Conservation (phyloP, 1,284 basidiomycete species). For the Marasmius oreades region DNA sequence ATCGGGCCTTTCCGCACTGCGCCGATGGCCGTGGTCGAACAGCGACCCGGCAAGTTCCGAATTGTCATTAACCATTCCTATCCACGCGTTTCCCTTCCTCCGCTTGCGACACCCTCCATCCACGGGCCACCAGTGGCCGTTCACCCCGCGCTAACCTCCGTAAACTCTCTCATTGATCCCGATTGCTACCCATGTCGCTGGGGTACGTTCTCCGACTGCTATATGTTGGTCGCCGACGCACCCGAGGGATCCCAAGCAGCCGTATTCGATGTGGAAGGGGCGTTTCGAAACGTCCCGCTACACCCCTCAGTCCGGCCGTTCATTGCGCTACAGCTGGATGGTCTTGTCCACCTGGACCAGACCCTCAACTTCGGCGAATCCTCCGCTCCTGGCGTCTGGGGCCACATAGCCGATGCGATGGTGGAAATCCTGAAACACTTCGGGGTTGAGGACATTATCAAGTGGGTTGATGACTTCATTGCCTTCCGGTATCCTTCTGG, state of each 20-base stretch:
- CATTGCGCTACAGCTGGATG: slow-evolving; percentile 14
- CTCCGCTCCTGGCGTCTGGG: slow-evolving; percentile 29
- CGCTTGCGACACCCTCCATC: background rate
- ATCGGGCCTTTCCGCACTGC: slow-evolving; percentile 12
- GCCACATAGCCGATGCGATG: slow-evolving; percentile 29
- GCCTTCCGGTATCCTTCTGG: slow-evolving; percentile 19
- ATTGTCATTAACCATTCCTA: slow-evolving; percentile 13
- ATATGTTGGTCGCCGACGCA: slow-evolving; percentile 1
- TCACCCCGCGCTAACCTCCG: background rate
- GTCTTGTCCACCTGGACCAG: slow-evolving; percentile 21
- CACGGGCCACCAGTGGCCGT: background rate
- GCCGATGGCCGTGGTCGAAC: slow-evolving; percentile 10
- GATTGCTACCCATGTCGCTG: slow-evolving; percentile 6
- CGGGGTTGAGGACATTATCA: slow-evolving; percentile 23
- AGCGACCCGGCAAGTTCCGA: slow-evolving; percentile 11
- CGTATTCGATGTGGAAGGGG: slow-evolving; percentile 21
- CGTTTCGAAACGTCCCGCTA: slow-evolving; percentile 21
- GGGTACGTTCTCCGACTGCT: slow-evolving; percentile 9
- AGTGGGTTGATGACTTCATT: slow-evolving; percentile 37
- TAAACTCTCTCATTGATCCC: slow-evolving; percentile 7
- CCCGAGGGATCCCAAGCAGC: slow-evolving; percentile 21
- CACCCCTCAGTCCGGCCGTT: slow-evolving; percentile 13
- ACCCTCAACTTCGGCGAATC: slow-evolving; percentile 27
- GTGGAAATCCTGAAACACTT: slow-evolving; percentile 6
- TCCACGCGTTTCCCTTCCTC: background rate